Evolutionary conservation across 805 yeast species (phyloP).

Genomic region (Wickerhamomyces rabaulensis): DNA sequence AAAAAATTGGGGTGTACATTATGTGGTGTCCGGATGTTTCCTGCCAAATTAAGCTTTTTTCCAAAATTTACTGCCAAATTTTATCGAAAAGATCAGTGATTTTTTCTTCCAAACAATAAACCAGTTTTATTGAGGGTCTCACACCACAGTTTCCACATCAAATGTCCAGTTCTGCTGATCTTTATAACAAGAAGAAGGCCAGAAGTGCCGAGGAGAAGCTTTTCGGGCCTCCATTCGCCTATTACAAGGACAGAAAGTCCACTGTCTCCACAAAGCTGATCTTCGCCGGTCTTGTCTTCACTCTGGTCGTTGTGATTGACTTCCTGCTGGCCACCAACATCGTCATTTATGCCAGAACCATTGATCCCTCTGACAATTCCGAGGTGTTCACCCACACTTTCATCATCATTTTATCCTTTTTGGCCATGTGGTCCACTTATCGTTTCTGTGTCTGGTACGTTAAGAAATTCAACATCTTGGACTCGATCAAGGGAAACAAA

Average conservation of each 20-base stretch:
- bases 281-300: constrained; percentile 22
- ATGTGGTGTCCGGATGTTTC: neutral
- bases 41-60: neutral
- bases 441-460: constrained; percentile 18
- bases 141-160: no score
- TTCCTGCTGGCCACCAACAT: constrained; percentile 31
- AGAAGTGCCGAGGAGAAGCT: constrained; percentile 12
- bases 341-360: constrained; percentile 30
- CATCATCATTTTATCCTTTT: constrained; percentile 10
- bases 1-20: neutral
- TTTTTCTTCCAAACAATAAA: neutral
- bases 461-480: constrained; percentile 14
- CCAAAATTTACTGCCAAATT: neutral
- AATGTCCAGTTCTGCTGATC: neutral
- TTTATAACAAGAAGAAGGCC: neutral
- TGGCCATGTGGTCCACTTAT: constrained; percentile 18
- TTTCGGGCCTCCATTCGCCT: constrained; percentile 24
- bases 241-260: constrained; percentile 14
- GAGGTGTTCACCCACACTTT: constrained; percentile 17
- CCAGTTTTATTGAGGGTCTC: no score
- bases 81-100: neutral
- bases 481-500: constrained; percentile 12
- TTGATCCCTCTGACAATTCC: constrained; percentile 17
- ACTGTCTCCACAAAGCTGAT: constrained; percentile 20
- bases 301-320: constrained; percentile 23